phyloP scores from a whole-genome alignment of 768 basidiomycete genomes.

The Mycena crocata region DNA sequence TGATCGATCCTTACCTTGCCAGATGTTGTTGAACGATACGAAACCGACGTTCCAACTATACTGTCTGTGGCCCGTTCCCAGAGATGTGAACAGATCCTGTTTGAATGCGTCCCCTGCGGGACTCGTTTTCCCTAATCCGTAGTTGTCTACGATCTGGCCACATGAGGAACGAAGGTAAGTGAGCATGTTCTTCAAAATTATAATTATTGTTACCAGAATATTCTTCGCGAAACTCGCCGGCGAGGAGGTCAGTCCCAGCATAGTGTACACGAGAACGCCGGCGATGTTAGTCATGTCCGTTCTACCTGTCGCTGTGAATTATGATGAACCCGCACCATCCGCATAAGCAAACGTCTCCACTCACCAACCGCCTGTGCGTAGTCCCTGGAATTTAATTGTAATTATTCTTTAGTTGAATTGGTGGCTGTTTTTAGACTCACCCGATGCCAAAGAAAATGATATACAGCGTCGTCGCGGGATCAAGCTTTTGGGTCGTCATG shows the following conservation, averaged over 20 bases:
- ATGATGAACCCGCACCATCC: background rate
- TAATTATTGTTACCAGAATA: slow-evolving; percentile 47
- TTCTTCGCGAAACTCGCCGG: slow-evolving; percentile 55
- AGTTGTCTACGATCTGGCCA: slow-evolving; percentile 46
- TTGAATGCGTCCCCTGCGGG: slow-evolving; percentile 53
- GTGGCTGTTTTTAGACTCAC: slow-evolving; percentile 35
- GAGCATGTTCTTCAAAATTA: background rate
- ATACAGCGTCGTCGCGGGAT: slow-evolving; percentile 55
- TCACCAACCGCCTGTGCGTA: slow-evolving; percentile 24
- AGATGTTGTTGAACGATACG: slow-evolving; percentile 46
- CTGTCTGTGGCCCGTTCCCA: slow-evolving; percentile 38
- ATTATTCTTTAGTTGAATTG: background rate
- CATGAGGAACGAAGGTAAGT: background rate
- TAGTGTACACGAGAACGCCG: slow-evolving; percentile 47
- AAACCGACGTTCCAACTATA: slow-evolving; percentile 48
- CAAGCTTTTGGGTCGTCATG: slow-evolving; percentile 46
- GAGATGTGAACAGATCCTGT: slow-evolving; percentile 49
- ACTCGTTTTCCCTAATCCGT: slow-evolving; percentile 51
- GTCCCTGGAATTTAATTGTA: slow-evolving; percentile 20
- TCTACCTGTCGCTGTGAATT: slow-evolving; percentile 44
- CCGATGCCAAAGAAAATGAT: slow-evolving; percentile 59
- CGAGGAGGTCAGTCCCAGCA: slow-evolving; percentile 47
- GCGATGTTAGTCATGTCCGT: slow-evolving; percentile 47
- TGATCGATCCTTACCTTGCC: too few relatives aligned
- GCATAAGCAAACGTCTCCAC: background rate